Conservation (phyloP, 2,329 filamentous ascomycete genomes). For the Monosporascus cannonballus region DNA sequence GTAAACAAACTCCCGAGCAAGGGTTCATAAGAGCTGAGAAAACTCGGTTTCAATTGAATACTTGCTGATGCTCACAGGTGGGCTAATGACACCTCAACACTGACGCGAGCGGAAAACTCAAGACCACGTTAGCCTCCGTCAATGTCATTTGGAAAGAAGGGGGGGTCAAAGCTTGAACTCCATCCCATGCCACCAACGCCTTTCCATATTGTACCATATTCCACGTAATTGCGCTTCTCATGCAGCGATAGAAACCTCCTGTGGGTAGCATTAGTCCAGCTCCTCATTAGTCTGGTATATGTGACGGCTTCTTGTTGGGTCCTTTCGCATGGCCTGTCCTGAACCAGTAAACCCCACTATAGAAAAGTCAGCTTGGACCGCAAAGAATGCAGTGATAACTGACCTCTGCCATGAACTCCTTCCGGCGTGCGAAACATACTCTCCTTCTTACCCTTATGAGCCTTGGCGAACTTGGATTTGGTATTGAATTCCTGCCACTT, state of each 20-base stretch:
- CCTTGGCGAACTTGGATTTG: constrained; percentile 66
- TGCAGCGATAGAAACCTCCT: constrained; percentile 13
- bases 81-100: not conserved
- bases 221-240: constrained; percentile 8
- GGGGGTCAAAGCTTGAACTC: constrained; percentile 27
- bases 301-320: constrained; percentile 73
- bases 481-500: constrained; percentile 92
- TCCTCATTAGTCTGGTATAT: constrained; percentile 76
- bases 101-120: constrained; percentile 14
- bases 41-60: not conserved
- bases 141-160: constrained; percentile 20
- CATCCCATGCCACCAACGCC: constrained; percentile 13
- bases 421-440: constrained; percentile 97
- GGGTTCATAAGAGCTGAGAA: not conserved
- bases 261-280: constrained; percentile 49
- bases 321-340: constrained; percentile 92
- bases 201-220: constrained; percentile 3
- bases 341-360: constrained; percentile 94
- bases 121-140: constrained; percentile 27
- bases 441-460: constrained; percentile 65
- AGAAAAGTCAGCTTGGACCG: constrained; percentile 22
- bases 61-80: not conserved
- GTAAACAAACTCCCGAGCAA: not conserved
- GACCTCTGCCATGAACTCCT: constrained; percentile 79
- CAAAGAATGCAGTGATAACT: constrained; percentile 16